These are phyloP conservation scores for Cladosporium sp. DNA, from an alignment of 2,329 filamentous ascomycete species.

Conservation along the genomic window DNA sequence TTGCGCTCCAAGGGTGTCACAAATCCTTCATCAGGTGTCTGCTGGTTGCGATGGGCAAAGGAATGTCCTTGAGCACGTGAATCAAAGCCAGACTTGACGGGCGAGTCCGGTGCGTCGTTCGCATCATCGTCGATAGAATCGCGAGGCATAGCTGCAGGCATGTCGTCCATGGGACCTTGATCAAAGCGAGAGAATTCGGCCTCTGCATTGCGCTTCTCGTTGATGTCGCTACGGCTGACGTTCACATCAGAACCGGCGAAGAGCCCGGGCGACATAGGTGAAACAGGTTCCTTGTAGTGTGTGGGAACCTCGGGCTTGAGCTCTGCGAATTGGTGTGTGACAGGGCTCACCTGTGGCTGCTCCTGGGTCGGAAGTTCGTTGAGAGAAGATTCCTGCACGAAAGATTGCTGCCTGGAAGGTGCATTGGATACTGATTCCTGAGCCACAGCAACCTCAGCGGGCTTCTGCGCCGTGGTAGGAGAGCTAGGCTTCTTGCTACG, in stretches of 20 bases:
- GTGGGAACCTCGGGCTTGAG: slow-evolving; percentile 1
- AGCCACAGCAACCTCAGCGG: slow-evolving; percentile 26
- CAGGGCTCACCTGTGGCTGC: neutral
- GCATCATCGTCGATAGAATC: slow-evolving; percentile 34
- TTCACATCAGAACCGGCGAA: slow-evolving; percentile 52
- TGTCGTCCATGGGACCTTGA: slow-evolving; percentile 83
- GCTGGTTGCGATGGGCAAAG: slow-evolving; percentile 24
- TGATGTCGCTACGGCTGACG: slow-evolving; percentile 62
- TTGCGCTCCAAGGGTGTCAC: slow-evolving; percentile 27
- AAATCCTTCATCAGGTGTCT: slow-evolving; percentile 23
- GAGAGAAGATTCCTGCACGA: slow-evolving; percentile 10
- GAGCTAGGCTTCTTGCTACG: slow-evolving; percentile 38
- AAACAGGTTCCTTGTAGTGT: slow-evolving; percentile 26
- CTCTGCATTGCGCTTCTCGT: slow-evolving; percentile 61
- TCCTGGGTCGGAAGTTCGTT: slow-evolving; percentile 3
- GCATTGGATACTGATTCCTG: slow-evolving; percentile 4
- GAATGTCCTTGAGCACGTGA: slow-evolving; percentile 23
- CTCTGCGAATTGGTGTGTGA: neutral
- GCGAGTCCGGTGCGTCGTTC: slow-evolving; percentile 11
- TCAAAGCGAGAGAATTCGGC: slow-evolving; percentile 72
- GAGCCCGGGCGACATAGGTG: slow-evolving; percentile 39
- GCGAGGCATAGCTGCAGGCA: slow-evolving; percentile 76
- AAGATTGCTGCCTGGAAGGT: slow-evolving; percentile 1
- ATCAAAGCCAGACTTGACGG: slow-evolving; percentile 19
- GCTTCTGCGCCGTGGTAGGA: slow-evolving; percentile 24